A percentile compares a stretch with the other conserved stretches of the same genome.
Conservation (phyloP, 139 green algal species). For the Picochlorum sp. region DNA sequence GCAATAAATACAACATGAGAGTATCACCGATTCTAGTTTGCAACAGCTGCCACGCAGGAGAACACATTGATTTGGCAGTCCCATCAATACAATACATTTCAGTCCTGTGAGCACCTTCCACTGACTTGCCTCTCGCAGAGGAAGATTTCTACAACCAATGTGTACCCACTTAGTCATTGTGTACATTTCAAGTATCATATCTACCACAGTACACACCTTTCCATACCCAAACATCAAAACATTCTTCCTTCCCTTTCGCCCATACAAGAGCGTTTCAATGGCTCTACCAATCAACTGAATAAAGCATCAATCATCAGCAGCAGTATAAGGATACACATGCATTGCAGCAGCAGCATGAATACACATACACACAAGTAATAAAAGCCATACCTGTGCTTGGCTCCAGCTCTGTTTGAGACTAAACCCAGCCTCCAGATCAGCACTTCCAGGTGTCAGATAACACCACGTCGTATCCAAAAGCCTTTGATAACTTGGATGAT, state of each 20-base stretch:
- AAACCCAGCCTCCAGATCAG: slow-evolving; percentile 20
- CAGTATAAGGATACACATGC: not conserved
- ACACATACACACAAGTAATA: too few relatives aligned
- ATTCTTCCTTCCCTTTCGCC: slow-evolving; percentile 23
- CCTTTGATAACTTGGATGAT: slow-evolving; percentile 16
- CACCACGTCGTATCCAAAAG: slow-evolving; percentile 23
- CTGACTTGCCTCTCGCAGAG: not conserved
- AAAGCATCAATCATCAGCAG: not conserved
- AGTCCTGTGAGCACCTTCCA: slow-evolving; percentile 27
- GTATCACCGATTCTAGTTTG: slow-evolving; percentile 53
- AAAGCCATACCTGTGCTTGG: slow-evolving; percentile 25
- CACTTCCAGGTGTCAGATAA: not conserved
- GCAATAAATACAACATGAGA: slow-evolving; percentile 61
- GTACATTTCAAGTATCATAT: not conserved
- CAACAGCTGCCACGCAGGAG: slow-evolving; percentile 37
- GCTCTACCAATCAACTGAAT: slow-evolving; percentile 47
- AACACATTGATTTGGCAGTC: slow-evolving; percentile 13
- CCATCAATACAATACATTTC: slow-evolving; percentile 37
- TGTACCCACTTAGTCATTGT: not conserved
- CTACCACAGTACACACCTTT: slow-evolving; percentile 27
- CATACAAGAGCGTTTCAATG: slow-evolving; percentile 42
- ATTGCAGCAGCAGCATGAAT: too few relatives aligned
- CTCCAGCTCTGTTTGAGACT: slow-evolving; percentile 20
- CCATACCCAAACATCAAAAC: slow-evolving; percentile 45
- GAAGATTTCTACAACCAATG: not conserved